phyloP scores from a whole-genome alignment of 306 rosid genomes.

The Sphenostylis stenocarpa region DNA sequence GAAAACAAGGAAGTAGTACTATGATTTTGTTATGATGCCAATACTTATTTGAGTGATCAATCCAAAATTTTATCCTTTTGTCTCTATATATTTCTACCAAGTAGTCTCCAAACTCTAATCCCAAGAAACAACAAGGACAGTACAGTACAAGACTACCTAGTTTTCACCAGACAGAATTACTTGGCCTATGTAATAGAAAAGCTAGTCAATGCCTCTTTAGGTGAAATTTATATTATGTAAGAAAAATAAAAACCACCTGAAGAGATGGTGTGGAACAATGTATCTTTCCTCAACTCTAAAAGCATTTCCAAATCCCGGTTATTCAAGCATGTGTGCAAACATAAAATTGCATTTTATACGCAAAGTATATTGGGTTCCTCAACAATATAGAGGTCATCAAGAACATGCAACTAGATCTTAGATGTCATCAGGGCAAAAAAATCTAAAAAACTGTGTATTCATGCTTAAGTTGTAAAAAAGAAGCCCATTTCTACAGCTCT shows the following conservation, averaged over 20 bases:
- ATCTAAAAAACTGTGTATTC: too few species aligned
- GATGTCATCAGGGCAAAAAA: too few species aligned
- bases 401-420: too few species aligned
- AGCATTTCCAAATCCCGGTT: too few species aligned
- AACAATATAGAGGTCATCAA: too few species aligned
- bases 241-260: not conserved
- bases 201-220: not conserved
- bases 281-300: too few species aligned
- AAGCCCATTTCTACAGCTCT: too few species aligned
- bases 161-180: not conserved
- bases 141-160: constrained; percentile 1
- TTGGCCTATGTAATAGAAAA: not conserved
- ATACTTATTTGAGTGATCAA: constrained; percentile 2
- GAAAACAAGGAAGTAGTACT: not conserved
- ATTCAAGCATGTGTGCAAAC: too few species aligned
- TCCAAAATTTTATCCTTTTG: constrained; percentile 22
- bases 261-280: too few species aligned
- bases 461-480: too few species aligned
- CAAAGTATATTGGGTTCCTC: too few species aligned
- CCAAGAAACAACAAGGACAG: not conserved
- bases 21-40: not conserved
- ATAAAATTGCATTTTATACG: too few species aligned
- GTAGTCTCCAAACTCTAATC: constrained; percentile 6
- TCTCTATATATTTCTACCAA: not conserved
- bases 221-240: not conserved